A percentile compares a stretch with the other conserved stretches of the same genome.
phyloP scores from a whole-genome alignment of 2,329 filamentous ascomycete species.

The Fusarium decemcellulare region DNA sequence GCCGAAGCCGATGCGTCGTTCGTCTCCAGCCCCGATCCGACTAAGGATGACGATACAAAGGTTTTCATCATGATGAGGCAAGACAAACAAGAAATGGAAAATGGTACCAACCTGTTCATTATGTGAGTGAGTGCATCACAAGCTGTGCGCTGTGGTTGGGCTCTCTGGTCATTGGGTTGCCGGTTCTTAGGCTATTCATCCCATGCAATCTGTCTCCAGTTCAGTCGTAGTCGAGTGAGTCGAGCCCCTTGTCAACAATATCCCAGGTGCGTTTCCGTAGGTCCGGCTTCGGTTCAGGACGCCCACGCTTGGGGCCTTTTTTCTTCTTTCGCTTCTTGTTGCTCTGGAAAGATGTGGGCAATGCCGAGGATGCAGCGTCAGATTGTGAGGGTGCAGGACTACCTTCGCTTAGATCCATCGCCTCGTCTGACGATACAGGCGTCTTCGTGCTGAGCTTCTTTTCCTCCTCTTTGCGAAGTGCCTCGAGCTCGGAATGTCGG shows the following conservation, averaged over 20 bases:
- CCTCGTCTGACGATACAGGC: slow-evolving; percentile 30
- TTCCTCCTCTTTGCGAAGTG: slow-evolving; percentile 70
- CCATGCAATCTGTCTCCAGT: neutral
- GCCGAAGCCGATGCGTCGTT: slow-evolving; percentile 51
- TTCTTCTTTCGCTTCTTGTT: slow-evolving; percentile 52
- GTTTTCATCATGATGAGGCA: slow-evolving; percentile 81
- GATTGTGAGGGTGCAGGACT: slow-evolving; percentile 23
- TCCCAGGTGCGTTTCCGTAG: slow-evolving; percentile 78
- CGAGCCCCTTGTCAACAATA: slow-evolving; percentile 72
- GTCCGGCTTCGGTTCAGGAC: slow-evolving; percentile 69
- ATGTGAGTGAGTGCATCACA: slow-evolving; percentile 1
- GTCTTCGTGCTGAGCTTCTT: slow-evolving; percentile 43
- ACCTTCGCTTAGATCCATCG: slow-evolving; percentile 25
- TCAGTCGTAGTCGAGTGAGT: slow-evolving; percentile 71
- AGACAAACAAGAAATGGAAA: slow-evolving; percentile 1
- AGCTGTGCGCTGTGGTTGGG: slow-evolving; percentile 24
- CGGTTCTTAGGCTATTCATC: neutral
- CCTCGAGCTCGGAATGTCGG: slow-evolving; percentile 87
- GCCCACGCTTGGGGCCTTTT: slow-evolving; percentile 56
- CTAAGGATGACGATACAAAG: slow-evolving; percentile 97
- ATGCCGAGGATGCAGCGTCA: slow-evolving; percentile 6
- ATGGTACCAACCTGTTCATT: slow-evolving; percentile 26
- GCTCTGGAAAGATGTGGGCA: slow-evolving; percentile 28
- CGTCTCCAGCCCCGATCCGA: slow-evolving; percentile 67
- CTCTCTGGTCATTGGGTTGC: neutral